Conservation (phyloP, 2,329 filamentous ascomycete species). For the Clarireedia monteithiana region DNA sequence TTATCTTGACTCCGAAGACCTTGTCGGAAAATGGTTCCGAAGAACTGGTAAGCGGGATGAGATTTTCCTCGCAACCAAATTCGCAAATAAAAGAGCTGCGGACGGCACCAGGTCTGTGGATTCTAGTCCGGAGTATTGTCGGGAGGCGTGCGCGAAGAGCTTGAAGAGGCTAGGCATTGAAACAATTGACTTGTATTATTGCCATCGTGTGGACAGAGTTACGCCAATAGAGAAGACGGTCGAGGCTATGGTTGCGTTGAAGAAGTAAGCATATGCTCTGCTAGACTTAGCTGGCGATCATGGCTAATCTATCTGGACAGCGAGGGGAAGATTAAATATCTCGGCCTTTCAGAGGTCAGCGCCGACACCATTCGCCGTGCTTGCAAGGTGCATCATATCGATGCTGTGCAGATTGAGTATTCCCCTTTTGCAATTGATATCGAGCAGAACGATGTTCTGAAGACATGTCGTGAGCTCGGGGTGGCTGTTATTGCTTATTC, state of each 20-base stretch:
- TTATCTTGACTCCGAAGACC: constrained; percentile 39
- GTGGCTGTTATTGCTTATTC: constrained; percentile 49
- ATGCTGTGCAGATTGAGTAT: constrained; percentile 48
- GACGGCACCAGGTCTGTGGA: constrained; percentile 19
- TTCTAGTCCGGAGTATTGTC: constrained; percentile 35
- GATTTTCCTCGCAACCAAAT: constrained; percentile 47
- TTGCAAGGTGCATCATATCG: constrained; percentile 39
- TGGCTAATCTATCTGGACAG: background rate
- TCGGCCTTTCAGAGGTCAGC: constrained; percentile 47
- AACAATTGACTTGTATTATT: constrained; percentile 31
- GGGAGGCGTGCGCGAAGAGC: constrained; percentile 34
- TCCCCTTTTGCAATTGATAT: constrained; percentile 48
- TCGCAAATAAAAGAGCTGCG: constrained; percentile 30
- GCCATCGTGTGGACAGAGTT: constrained; percentile 30
- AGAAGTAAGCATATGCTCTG: constrained; percentile 16
- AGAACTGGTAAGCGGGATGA: constrained; percentile 36
- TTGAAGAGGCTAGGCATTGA: constrained; percentile 35
- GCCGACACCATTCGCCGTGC: constrained; percentile 44
- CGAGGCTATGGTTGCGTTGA: constrained; percentile 33
- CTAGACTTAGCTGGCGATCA: background rate
- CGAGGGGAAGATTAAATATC: constrained; percentile 48
- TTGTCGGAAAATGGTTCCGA: constrained; percentile 42
- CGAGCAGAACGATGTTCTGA: constrained; percentile 45
- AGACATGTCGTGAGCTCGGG: constrained; percentile 49
- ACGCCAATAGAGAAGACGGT: constrained; percentile 39